Evolutionary conservation across 805 yeast genomes (phyloP).

Genomic region (Metschnikowia proteae): DNA sequence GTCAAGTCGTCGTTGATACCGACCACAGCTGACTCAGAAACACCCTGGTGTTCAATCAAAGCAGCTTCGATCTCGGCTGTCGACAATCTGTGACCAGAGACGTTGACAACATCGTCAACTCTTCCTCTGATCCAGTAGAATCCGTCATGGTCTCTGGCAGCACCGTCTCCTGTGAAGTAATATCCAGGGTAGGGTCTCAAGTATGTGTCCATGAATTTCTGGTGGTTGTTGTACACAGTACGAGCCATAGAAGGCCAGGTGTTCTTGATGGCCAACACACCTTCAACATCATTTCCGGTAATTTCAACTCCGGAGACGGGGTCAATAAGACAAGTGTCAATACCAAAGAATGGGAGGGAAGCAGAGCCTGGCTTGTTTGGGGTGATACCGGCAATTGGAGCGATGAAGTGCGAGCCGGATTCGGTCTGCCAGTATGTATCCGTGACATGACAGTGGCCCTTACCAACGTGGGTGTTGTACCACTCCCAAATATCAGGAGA

Average conservation of each 20-base stretch:
- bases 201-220: constrained; percentile 75
- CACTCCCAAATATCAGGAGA: constrained; percentile 87
- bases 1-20: constrained; percentile 81
- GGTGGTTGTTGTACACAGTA: constrained; percentile 74
- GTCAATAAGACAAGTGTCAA: constrained; percentile 68
- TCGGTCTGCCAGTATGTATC: constrained; percentile 93
- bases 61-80: constrained; percentile 89
- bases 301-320: constrained; percentile 71
- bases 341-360: constrained; percentile 80
- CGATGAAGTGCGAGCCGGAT: constrained; percentile 74
- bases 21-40: constrained; percentile 79
- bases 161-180: constrained; percentile 89
- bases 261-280: constrained; percentile 67
- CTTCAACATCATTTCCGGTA: constrained; percentile 68
- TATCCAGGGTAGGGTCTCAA: constrained; percentile 76
- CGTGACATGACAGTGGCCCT: constrained; percentile 63
- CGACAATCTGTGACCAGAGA: constrained; percentile 82
- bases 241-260: constrained; percentile 89
- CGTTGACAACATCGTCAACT: constrained; percentile 86
- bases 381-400: constrained; percentile 70
- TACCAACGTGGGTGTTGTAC: constrained; percentile 72
- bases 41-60: constrained; percentile 63
- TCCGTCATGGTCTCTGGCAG: constrained; percentile 80
- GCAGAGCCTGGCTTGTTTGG: constrained; percentile 87
- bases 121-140: constrained; percentile 83